These are phyloP conservation scores for Paecilomyces dactylethromorphus DNA, from an alignment of 2,329 filamentous ascomycete species.

Conservation along the genomic window DNA sequence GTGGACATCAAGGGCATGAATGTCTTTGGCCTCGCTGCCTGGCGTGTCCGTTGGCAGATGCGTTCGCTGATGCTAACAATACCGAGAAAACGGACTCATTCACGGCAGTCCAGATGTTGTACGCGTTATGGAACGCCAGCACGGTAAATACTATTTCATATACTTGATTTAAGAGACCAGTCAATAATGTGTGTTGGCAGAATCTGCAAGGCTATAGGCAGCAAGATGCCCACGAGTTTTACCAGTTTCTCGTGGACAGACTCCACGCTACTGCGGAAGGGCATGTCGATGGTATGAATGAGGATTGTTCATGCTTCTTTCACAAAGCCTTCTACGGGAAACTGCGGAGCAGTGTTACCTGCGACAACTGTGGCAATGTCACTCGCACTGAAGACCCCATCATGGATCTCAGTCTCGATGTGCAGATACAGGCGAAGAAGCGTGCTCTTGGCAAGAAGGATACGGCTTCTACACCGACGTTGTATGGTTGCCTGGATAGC, in stretches of 20 bases:
- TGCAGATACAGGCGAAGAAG: conserved; percentile 64
- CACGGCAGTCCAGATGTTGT: conserved; percentile 80
- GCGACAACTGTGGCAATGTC: conserved; percentile 75
- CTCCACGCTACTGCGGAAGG: conserved; percentile 73
- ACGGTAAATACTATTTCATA: conserved; percentile 43
- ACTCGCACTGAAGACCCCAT: conserved; percentile 83
- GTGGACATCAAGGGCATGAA: conserved; percentile 74
- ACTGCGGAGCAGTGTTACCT: conserved; percentile 83
- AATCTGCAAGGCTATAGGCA: conserved; percentile 85
- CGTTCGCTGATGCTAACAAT: conserved; percentile 59
- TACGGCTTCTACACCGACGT: conserved; percentile 43
- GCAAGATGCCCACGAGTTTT: conserved; percentile 95
- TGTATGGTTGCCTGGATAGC: conserved; percentile 74
- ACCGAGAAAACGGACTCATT: conserved; percentile 71
- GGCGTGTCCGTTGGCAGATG: conserved; percentile 55
- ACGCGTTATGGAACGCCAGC: conserved; percentile 84
- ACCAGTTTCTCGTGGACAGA: conserved; percentile 89
- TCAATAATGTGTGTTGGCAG: conserved; percentile 24
- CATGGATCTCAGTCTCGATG: conserved; percentile 79
- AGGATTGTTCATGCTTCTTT: conserved; percentile 75
- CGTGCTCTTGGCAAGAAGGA: conserved; percentile 36
- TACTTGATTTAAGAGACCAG: background rate
- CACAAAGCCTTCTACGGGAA: conserved; percentile 94
- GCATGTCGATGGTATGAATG: conserved; percentile 52
- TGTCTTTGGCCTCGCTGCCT: conserved; percentile 57